These are phyloP conservation scores for Cymodocea nodosa DNA, from an alignment of 116 monocot genomes.

Conservation along the genomic window DNA sequence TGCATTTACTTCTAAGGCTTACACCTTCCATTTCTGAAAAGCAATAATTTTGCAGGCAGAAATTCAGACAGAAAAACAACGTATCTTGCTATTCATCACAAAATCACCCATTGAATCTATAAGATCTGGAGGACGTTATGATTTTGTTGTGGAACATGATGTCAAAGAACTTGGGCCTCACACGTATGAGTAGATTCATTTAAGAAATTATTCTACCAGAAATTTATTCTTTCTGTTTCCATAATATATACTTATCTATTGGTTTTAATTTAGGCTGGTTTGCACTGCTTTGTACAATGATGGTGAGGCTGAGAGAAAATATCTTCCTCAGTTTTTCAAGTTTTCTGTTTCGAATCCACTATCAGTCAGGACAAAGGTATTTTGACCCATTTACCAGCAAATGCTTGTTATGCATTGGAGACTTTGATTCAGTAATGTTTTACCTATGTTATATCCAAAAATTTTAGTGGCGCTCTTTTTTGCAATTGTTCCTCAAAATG, in stretches of 20 bases:
- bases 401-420: neutral
- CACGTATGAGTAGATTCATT: conserved; percentile 43
- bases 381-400: neutral
- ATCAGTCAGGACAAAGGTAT: conserved; percentile 97
- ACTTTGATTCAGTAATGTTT: too few relatives aligned
- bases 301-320: conserved; percentile 88
- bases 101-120: conserved; percentile 90
- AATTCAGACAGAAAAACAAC: conserved; percentile 89
- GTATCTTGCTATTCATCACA: conserved; percentile 65
- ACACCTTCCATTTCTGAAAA: neutral
- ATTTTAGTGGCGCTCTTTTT: neutral
- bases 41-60: conserved; percentile 56
- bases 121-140: conserved; percentile 87
- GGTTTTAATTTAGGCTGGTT: conserved; percentile 57
- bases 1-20: neutral
- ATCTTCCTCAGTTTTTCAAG: conserved; percentile 99
- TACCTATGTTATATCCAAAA: neutral
- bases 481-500: too few relatives aligned
- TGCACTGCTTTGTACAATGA: conserved; percentile 96
- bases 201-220: neutral
- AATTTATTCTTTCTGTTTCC: neutral
- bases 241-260: conserved; percentile 4
- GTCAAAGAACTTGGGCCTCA: conserved; percentile 94
- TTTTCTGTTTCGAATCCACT: conserved; percentile 88
- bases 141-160: conserved; percentile 98